A percentile compares a stretch with the other conserved stretches of the same genome.
These are phyloP conservation scores for Chaetomium sp. DNA, from an alignment of 2,329 filamentous ascomycete species.

Conservation along the genomic window DNA sequence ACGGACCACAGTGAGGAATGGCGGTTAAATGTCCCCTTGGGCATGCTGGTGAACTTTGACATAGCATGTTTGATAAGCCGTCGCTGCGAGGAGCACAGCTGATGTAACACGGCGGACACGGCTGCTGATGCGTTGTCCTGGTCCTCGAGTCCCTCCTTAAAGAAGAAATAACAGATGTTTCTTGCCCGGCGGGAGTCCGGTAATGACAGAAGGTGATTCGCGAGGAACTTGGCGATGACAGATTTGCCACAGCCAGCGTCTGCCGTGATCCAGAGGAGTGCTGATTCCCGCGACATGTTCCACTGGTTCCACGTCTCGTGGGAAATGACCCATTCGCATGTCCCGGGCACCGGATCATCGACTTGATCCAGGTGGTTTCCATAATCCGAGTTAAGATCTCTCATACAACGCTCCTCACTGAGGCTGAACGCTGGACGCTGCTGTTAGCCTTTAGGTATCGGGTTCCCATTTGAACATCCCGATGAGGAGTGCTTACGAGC, in stretches of 20 bases:
- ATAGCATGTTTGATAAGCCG: neutral
- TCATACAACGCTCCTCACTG: neutral
- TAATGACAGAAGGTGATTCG: too few species aligned
- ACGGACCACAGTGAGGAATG: too few species aligned
- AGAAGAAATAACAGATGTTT: constrained; percentile 1
- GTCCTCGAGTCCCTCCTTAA: neutral
- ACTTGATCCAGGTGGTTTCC: neutral
- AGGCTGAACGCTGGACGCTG: neutral
- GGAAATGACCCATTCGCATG: neutral
- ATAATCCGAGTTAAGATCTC: neutral
- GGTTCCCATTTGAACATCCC: too few species aligned
- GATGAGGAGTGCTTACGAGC: too few species aligned
- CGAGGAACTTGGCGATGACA: neutral
- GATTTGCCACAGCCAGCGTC: neutral
- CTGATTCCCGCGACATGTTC: neutral
- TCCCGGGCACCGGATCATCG: neutral
- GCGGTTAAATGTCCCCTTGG: too few species aligned
- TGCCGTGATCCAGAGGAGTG: neutral
- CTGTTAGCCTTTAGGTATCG: too few species aligned
- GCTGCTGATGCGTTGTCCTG: constrained; percentile 1
- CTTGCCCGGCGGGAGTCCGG: neutral
- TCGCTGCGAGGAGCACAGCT: neutral
- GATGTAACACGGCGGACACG: neutral
- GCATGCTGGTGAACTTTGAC: neutral
- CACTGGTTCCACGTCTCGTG: neutral